Percentiles rank a stretch among this genome's conserved stretches.
Conservation (phyloP, 1,284 basidiomycete genomes). For the Cutaneotrichosporon dermatis region DNA sequence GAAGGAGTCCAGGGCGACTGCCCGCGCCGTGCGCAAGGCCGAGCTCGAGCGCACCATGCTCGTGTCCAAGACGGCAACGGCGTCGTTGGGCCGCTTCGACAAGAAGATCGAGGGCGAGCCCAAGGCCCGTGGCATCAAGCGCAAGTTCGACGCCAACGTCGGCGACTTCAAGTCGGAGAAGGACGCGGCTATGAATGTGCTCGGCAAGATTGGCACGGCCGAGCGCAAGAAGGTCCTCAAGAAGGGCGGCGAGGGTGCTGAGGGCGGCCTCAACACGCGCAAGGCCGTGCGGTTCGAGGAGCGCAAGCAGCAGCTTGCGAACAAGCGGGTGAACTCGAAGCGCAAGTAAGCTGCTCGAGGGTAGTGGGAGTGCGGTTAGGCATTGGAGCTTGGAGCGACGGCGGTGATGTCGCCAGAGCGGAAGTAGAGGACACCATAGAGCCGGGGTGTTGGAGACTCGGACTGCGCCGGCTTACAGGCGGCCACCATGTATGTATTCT, state of each 20-base stretch:
- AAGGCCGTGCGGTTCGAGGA: conserved; percentile 72
- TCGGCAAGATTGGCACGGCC: conserved; percentile 67
- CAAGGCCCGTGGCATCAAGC: conserved; percentile 79
- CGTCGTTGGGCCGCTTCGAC: conserved; percentile 88
- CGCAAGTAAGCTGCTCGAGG: not conserved
- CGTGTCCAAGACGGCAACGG: conserved; percentile 77
- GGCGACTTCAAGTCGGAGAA: conserved; percentile 59
- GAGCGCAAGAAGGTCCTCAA: conserved; percentile 53
- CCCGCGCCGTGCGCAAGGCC: conserved; percentile 59
- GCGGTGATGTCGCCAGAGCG: too few relatives aligned
- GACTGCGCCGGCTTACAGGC: not conserved
- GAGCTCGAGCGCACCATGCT: conserved; percentile 75
- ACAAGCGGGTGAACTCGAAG: conserved; percentile 5
- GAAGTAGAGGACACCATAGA: too few relatives aligned
- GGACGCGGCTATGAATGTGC: conserved; percentile 65
- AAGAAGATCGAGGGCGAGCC: conserved; percentile 84
- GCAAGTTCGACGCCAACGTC: conserved; percentile 64
- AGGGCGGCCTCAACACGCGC: conserved; percentile 61
- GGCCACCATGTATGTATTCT: not conserved
- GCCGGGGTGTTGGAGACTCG: too few relatives aligned
- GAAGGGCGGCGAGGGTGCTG: conserved; percentile 52
- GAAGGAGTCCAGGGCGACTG: conserved; percentile 28
- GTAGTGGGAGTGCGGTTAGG: too few relatives aligned
- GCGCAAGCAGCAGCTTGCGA: conserved; percentile 13
- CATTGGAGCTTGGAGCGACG: too few relatives aligned